These are phyloP conservation scores for Haberlea rhodopensis DNA, from an alignment of 257 asterid species.

Conservation along the genomic window DNA sequence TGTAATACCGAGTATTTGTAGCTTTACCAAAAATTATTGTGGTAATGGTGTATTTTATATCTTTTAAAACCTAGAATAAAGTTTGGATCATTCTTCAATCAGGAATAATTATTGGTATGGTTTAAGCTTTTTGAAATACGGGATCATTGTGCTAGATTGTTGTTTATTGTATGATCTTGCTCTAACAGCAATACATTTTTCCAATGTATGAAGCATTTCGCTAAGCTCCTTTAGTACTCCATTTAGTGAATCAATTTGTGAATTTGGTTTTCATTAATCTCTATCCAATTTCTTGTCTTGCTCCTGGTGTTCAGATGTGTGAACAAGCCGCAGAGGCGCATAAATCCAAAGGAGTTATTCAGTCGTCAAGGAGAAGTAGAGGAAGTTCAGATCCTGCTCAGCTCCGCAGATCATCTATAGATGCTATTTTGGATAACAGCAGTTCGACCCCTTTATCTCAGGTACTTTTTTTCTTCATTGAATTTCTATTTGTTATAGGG, in stretches of 20 bases:
- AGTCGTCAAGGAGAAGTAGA: slow-evolving; percentile 72
- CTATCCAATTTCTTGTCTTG: slow-evolving; percentile 7
- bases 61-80: too few relatives aligned
- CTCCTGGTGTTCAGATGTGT: slow-evolving; percentile 63
- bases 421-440: slow-evolving; percentile 70
- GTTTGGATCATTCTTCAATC: too few relatives aligned
- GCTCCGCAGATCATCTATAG: slow-evolving; percentile 77
- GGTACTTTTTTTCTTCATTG: slow-evolving; percentile 40
- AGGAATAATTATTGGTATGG: background rate
- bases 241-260: background rate
- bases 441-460: slow-evolving; percentile 52
- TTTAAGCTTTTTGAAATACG: too few relatives aligned
- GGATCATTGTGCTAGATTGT: background rate
- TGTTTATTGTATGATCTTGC: background rate
- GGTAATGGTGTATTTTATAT: too few relatives aligned
- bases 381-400: slow-evolving; percentile 61
- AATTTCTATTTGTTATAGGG: background rate
- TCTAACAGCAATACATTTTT: background rate
- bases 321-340: slow-evolving; percentile 99
- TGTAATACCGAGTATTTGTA: too few relatives aligned
- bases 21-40: background rate
- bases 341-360: slow-evolving; percentile 85
- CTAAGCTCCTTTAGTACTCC: background rate
- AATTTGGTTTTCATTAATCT: slow-evolving; percentile 20
- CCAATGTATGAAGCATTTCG: background rate